Conservation (phyloP, 1,284 basidiomycete species). For the Puccinia hordei region DNA sequence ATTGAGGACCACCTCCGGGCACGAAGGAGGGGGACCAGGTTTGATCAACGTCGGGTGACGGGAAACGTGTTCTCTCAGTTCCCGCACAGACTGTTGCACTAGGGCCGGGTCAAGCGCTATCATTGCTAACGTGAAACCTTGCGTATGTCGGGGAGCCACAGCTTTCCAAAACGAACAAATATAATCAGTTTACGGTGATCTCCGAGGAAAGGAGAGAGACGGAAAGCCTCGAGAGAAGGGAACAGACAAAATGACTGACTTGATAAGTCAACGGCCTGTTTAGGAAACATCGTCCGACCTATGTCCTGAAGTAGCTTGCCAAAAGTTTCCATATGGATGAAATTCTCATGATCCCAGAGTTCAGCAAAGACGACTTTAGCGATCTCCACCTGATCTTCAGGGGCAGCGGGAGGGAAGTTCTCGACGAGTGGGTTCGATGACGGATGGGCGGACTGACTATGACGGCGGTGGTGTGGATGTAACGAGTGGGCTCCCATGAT, state of each 20-base stretch:
- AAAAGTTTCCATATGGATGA: constrained; percentile 14
- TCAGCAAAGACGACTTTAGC: constrained; percentile 20
- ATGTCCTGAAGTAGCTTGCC: constrained; percentile 8
- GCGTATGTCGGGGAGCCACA: not conserved
- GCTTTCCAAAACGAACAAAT: no score
- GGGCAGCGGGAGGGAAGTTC: not conserved
- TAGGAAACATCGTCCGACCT: not conserved
- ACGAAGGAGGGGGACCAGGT: not conserved
- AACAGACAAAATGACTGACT: not conserved
- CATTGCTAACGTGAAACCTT: not conserved
- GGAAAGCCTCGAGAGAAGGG: no score
- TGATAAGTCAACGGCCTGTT: not conserved
- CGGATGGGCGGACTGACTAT: not conserved
- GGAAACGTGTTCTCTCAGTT: not conserved
- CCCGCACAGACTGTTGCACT: constrained; percentile 16
- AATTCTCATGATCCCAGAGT: not conserved
- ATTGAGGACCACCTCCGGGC: not conserved
- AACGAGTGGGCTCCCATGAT: not conserved
- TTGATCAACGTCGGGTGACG: constrained; percentile 20
- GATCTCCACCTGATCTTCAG: constrained; percentile 3
- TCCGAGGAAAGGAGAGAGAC: no score
- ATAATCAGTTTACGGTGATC: no score
- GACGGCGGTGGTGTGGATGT: not conserved
- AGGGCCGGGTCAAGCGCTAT: not conserved
- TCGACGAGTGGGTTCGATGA: not conserved